Evolutionary conservation across 23 red algal species (phyloP).

Genomic region (Cyanidiococcus yangmingshanensis): DNA sequence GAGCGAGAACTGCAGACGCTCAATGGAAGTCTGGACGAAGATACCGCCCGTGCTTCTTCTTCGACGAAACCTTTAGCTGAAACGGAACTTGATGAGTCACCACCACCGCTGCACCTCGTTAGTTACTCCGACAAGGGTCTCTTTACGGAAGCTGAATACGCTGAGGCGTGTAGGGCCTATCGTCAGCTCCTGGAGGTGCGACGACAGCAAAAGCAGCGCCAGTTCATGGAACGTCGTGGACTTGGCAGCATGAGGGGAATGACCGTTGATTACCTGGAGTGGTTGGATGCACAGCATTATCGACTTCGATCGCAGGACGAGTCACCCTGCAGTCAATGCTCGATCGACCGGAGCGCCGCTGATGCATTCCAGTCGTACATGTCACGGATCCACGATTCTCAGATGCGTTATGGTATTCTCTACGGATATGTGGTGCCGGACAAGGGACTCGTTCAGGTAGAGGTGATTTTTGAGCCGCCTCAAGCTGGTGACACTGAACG

Average conservation of each 20-base stretch:
- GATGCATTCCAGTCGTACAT: conserved; percentile 25
- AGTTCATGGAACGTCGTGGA: conserved; percentile 2
- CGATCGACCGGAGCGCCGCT: background rate
- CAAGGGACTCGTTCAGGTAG: conserved; percentile 22
- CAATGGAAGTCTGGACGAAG: background rate
- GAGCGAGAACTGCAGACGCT: background rate
- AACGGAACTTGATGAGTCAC: background rate
- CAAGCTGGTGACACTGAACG: conserved; percentile 52
- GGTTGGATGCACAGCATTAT: background rate
- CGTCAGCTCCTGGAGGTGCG: background rate
- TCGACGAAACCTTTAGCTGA: background rate
- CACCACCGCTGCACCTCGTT: background rate
- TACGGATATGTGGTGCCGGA: background rate
- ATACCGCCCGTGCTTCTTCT: background rate
- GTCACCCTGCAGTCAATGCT: background rate
- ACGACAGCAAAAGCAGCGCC: conserved; percentile 6
- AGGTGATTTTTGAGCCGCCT: conserved; percentile 85
- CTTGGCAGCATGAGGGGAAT: background rate
- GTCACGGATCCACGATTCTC: conserved; percentile 36
- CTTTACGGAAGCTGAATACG: conserved; percentile 6
- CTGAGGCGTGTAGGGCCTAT: background rate
- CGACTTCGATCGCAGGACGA: background rate
- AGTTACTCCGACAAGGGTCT: background rate
- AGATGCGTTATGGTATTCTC: conserved; percentile 67
- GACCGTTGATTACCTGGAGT: conserved; percentile 14